Conservation (phyloP, 768 basidiomycete genomes). For the Antrodiella citrinella region DNA sequence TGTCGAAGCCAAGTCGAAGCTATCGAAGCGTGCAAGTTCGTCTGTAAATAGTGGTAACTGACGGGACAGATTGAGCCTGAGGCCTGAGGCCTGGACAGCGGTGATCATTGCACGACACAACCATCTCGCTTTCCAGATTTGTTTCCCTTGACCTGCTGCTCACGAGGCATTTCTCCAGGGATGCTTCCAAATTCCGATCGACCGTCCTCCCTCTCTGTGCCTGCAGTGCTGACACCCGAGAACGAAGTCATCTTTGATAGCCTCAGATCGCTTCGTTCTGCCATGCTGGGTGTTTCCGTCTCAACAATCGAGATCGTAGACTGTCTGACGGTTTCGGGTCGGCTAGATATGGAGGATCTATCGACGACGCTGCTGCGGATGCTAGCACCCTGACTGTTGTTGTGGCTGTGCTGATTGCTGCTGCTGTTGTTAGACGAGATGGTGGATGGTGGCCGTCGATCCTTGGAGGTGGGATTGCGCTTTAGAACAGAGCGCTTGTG, state of each 20-base stretch:
- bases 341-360: conserved; percentile 35
- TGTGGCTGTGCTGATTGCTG: conserved; percentile 31
- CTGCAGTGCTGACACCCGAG: conserved; percentile 26
- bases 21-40: no score
- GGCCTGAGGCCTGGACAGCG: not conserved
- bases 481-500: conserved; percentile 29
- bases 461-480: conserved; percentile 30
- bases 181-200: conserved; percentile 14
- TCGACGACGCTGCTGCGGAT: conserved; percentile 49
- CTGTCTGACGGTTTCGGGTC: conserved; percentile 22
- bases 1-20: no score
- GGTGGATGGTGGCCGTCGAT: conserved; percentile 45
- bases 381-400: conserved; percentile 24
- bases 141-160: conserved; percentile 23
- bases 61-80: not conserved
- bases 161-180: conserved; percentile 30
- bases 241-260: conserved; percentile 28
- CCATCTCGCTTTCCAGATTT: conserved; percentile 19
- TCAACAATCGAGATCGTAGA: conserved; percentile 28
- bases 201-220: conserved; percentile 19
- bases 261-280: conserved; percentile 22
- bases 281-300: conserved; percentile 17
- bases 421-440: conserved; percentile 45
- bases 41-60: no score
- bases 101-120: conserved; percentile 38